phyloP scores from a whole-genome alignment of 176 grass and related monocot genomes.

The Saccharum spontaneum region DNA sequence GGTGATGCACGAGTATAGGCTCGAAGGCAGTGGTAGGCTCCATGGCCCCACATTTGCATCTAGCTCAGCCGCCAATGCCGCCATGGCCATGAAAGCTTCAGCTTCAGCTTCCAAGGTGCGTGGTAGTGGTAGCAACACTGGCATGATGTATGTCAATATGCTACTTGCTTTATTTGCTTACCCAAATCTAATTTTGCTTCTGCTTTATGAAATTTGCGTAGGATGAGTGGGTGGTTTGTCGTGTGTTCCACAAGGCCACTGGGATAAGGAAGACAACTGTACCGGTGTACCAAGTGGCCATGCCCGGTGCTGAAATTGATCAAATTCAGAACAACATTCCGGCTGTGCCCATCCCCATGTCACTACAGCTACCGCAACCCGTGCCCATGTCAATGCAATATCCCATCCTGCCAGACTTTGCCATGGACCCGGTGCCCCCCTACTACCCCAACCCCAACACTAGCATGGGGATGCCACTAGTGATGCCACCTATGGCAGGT shows the following conservation, averaged over 20 bases:
- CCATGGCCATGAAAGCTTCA: not conserved
- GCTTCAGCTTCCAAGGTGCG: constrained; percentile 27
- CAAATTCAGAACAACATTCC: too few relatives aligned
- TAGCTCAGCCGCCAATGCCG: not conserved
- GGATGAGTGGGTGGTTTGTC: constrained; percentile 60
- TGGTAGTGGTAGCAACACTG: not conserved
- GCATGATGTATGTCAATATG: not conserved
- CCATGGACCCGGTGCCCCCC: not conserved
- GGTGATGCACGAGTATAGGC: constrained; percentile 68
- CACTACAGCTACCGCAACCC: not conserved
- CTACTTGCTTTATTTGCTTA: too few relatives aligned
- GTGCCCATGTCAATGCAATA: not conserved
- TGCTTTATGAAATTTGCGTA: not conserved
- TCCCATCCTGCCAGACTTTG: not conserved
- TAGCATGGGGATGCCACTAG: not conserved
- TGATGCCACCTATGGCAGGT: not conserved
- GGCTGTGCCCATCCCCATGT: too few relatives aligned
- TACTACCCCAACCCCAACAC: not conserved
- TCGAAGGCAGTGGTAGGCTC: not conserved
- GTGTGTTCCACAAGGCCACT: constrained; percentile 60
- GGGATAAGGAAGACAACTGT: constrained; percentile 18
- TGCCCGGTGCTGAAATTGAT: too few relatives aligned
- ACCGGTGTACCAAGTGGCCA: not conserved
- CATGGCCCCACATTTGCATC: not conserved
- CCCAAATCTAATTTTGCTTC: not conserved